Percentiles rank a stretch among this genome's conserved stretches.
Conservation (phyloP, 371 early-diverging fungal genomes). For the Rhizomucor pusillus region DNA sequence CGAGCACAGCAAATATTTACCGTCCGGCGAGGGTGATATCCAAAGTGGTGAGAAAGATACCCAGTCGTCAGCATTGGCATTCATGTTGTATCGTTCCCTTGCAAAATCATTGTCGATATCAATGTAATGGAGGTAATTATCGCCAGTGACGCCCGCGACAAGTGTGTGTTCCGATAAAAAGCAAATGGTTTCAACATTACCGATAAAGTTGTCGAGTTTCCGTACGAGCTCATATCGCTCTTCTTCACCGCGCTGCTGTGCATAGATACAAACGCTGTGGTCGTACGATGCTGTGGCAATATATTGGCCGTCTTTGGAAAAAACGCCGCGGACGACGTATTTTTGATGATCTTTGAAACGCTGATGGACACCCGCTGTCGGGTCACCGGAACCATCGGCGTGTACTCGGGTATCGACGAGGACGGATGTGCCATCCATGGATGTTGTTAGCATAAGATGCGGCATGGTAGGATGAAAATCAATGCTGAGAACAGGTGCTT, state of each 20-base stretch:
- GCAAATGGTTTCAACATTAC: constrained; percentile 62
- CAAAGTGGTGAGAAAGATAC: constrained; percentile 79
- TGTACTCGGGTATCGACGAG: constrained; percentile 57
- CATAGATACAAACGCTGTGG: constrained; percentile 62
- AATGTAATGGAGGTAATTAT: constrained; percentile 74
- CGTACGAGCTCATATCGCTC: constrained; percentile 20
- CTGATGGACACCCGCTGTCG: constrained; percentile 36
- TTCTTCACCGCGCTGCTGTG: neutral
- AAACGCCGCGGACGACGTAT: constrained; percentile 64
- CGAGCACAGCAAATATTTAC: constrained; percentile 59
- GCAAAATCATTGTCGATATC: constrained; percentile 37
- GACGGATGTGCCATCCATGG: constrained; percentile 70
- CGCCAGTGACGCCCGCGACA: constrained; percentile 65
- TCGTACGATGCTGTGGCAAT: constrained; percentile 74
- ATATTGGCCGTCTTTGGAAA: constrained; percentile 57
- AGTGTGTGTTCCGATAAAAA: constrained; percentile 43
- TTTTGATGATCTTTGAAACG: constrained; percentile 66
- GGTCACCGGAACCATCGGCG: constrained; percentile 11
- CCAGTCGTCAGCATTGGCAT: constrained; percentile 78
- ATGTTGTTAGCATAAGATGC: constrained; percentile 56
- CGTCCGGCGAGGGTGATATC: constrained; percentile 56
- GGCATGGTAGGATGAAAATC: constrained; percentile 62
- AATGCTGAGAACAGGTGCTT: constrained; percentile 62
- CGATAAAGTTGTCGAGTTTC: constrained; percentile 45
- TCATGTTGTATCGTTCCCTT: constrained; percentile 62